Evolutionary conservation across 2,329 filamentous ascomycete genomes (phyloP), one percentile per base, ranked within the genome.

Genomic region (Aspergillus fijiensis): DNA sequence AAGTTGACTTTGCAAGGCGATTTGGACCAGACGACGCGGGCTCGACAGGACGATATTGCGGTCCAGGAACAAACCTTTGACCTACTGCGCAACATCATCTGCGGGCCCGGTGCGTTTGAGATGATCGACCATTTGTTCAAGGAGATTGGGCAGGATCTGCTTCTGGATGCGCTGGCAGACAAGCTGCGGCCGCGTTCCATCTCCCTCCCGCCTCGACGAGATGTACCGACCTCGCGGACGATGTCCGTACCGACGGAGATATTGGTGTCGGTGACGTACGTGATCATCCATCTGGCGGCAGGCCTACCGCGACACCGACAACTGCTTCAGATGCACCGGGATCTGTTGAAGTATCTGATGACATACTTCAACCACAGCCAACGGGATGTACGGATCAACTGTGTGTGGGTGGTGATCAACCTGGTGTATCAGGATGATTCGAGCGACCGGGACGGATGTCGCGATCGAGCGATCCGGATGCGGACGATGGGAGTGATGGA

Each of bases 61-160:
- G 90, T 97, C 29, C 94, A 98, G 76, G 92, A 96, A 72, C 93
- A 98, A 76, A 91, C 89, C 0, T 84, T 98, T 19, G 89, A 96
- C 68, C 89, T 98, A 67, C 86, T 99, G 63, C 86, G 94, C 57
- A 99, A 99, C 74, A 81, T 98, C 33, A 90, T 97, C 65, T 89
- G 89, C 59, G 86, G 88, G 61, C 80, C 75, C 67, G 85, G 75
- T 66, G 82, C 77, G 66, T 81, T 74, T 62, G 86, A 79, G 77
- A 94, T 97, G 86, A 92, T 97, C 62, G 92, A 96, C 70, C 88
- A 90, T 69, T 77, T 98, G 23, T 89, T 98, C 70, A 84, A 81
- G 60, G 84, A 88, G 58, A 82, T 97, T 51, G 91, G 91, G 1
- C 85, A 91, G 70, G 86, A 91, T 60, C 84, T 88, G 45, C 81